Conservation (phyloP, 345 rosid species). For the Gossypium australe region DNA sequence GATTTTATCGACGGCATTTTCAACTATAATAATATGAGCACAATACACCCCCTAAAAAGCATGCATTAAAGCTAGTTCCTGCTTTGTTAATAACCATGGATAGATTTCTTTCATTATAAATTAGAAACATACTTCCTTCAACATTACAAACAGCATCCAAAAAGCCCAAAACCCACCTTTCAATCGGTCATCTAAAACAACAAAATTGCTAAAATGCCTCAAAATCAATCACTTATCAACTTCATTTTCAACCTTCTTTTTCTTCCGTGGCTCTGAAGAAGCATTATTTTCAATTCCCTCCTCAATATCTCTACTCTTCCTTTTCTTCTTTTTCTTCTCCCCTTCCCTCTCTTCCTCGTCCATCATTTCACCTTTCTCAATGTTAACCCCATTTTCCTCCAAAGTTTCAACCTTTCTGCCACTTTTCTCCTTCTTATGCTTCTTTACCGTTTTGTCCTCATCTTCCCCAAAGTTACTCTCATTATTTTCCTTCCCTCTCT, state of each 20-base stretch:
- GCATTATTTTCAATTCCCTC: conserved; percentile 4
- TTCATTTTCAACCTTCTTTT: conserved; percentile 7
- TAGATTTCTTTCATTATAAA: not conserved
- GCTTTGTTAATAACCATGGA: not conserved
- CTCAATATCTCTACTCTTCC: conserved; percentile 2
- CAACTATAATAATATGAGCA: not conserved
- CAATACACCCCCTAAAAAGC: not conserved
- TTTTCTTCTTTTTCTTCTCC: conserved; percentile 1
- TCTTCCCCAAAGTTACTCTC: not conserved
- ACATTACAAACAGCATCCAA: conserved; percentile 3
- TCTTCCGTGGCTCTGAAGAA: conserved; percentile 6
- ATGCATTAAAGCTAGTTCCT: not conserved
- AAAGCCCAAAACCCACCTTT: not conserved
- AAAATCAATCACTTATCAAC: conserved; percentile 1
- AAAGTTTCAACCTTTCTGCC: conserved; percentile 1
- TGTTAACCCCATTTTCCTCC: conserved; percentile 4
- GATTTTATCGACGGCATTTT: not conserved
- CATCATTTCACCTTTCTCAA: conserved; percentile 1
- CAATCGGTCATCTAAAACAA: not conserved
- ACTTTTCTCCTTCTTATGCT: conserved; percentile 6
- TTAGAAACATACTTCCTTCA: conserved; percentile 1
- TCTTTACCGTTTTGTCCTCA: not conserved
- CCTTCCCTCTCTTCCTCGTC: not conserved
- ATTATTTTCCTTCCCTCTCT: not conserved
- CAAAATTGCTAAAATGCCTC: not conserved